Conservation (phyloP, 2,329 filamentous ascomycete genomes). For the Aspergillus amoenus region DNA sequence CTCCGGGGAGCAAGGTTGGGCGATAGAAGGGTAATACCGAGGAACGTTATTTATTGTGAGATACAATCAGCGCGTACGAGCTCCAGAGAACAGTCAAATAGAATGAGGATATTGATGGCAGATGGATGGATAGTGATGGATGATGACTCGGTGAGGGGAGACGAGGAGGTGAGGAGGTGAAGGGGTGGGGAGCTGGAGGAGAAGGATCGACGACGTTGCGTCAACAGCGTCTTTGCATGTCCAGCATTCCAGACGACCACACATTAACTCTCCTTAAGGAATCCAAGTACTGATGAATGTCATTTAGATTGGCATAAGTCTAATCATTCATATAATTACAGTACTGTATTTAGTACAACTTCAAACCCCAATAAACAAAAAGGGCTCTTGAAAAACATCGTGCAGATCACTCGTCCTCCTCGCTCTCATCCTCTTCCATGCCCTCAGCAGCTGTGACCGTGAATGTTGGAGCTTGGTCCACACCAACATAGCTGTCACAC, state of each 20-base stretch:
- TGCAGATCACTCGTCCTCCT: conserved; percentile 57
- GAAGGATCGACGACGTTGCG: not conserved
- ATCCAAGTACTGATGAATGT: conserved; percentile 7
- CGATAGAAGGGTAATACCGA: not conserved
- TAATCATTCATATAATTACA: conserved; percentile 14
- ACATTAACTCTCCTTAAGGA: not conserved
- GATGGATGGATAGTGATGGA: not conserved
- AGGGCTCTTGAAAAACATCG: conserved; percentile 3
- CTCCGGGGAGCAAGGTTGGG: conserved; percentile 13
- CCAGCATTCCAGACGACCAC: not conserved
- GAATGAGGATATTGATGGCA: not conserved
- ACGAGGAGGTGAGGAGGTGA: not conserved
- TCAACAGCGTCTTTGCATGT: not conserved
- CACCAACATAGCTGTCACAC: conserved; percentile 94
- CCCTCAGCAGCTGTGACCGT: conserved; percentile 82
- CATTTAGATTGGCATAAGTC: conserved; percentile 10
- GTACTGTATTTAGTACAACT: not conserved
- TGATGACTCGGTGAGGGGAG: conserved; percentile 9
- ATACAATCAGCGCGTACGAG: not conserved
- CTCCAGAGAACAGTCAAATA: not conserved
- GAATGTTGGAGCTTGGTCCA: conserved; percentile 93
- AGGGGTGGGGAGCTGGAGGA: not conserved
- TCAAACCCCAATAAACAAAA: conserved; percentile 10
- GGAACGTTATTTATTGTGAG: not conserved
- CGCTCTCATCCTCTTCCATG: conserved; percentile 90